These are phyloP conservation scores for Macadamia integrifolia DNA, from an alignment of 164 flowering plant species.

Conservation along the genomic window DNA sequence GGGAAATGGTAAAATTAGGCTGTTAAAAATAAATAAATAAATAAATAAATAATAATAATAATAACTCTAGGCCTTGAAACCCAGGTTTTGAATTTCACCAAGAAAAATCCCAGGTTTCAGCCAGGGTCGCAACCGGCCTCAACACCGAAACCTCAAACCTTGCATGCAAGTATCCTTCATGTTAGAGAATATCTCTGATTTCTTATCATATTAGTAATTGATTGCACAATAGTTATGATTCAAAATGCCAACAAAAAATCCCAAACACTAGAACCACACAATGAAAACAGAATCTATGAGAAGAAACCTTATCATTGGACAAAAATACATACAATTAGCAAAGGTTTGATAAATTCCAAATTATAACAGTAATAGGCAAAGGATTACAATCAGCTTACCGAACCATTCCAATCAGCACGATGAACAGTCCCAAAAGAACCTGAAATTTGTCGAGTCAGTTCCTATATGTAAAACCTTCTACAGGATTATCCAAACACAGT, in stretches of 20 bases:
- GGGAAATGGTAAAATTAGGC: no score
- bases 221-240: no score
- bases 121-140: no score
- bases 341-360: neutral
- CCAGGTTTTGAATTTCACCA: no score
- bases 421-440: conserved; percentile 99
- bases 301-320: neutral
- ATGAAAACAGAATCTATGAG: neutral
- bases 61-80: no score
- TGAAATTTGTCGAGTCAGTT: conserved; percentile 24
- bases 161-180: neutral
- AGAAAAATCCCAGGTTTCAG: no score
- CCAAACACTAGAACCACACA: neutral
- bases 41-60: no score
- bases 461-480: neutral
- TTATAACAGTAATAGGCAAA: neutral
- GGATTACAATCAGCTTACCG: conserved; percentile 45
- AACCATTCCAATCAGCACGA: conserved; percentile 98
- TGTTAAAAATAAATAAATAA: no score
- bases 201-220: neutral
- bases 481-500: neutral
- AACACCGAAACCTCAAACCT: no score
- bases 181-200: neutral
- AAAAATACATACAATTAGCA: neutral
- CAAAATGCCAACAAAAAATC: neutral